Percentiles rank a stretch among this genome's conserved stretches.
Conservation (phyloP, 2,329 filamentous ascomycete species). For the Ascochyta pisi region DNA sequence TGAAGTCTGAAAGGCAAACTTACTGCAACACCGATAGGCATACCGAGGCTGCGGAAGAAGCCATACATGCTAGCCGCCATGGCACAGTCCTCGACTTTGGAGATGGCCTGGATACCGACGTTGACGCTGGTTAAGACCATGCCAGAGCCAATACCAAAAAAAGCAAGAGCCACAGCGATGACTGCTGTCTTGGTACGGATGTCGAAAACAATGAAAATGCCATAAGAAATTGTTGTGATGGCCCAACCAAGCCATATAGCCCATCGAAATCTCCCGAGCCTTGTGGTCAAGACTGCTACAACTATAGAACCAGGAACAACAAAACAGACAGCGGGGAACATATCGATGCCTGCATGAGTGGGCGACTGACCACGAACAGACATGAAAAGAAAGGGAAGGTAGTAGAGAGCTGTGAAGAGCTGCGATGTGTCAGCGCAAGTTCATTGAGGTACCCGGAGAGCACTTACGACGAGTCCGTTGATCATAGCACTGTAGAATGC, state of each 20-base stretch:
- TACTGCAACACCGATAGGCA: constrained; percentile 54
- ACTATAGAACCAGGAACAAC: constrained; percentile 37
- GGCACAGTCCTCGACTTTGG: constrained; percentile 39
- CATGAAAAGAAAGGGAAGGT: constrained; percentile 52
- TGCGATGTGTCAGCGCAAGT: constrained; percentile 22
- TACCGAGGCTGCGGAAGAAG: constrained; percentile 52
- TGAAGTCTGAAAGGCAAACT: neutral
- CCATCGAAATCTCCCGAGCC: constrained; percentile 47
- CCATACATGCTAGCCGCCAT: constrained; percentile 50
- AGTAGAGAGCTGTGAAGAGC: constrained; percentile 54
- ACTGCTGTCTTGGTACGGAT: constrained; percentile 41
- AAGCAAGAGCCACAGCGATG: constrained; percentile 49
- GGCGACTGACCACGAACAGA: constrained; percentile 45
- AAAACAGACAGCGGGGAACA: constrained; percentile 48
- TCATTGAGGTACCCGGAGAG: neutral
- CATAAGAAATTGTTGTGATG: constrained; percentile 46
- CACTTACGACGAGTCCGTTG: constrained; percentile 54
- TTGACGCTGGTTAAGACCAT: constrained; percentile 52
- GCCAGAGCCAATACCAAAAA: constrained; percentile 53
- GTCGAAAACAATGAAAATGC: constrained; percentile 49
- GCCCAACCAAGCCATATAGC: constrained; percentile 54
- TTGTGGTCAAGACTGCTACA: constrained; percentile 33
- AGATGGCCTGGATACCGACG: constrained; percentile 50
- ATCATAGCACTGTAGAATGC: constrained; percentile 52
- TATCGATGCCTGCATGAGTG: constrained; percentile 47